phyloP scores from a whole-genome alignment of 139 green algal genomes.

The Volvox africanus region DNA sequence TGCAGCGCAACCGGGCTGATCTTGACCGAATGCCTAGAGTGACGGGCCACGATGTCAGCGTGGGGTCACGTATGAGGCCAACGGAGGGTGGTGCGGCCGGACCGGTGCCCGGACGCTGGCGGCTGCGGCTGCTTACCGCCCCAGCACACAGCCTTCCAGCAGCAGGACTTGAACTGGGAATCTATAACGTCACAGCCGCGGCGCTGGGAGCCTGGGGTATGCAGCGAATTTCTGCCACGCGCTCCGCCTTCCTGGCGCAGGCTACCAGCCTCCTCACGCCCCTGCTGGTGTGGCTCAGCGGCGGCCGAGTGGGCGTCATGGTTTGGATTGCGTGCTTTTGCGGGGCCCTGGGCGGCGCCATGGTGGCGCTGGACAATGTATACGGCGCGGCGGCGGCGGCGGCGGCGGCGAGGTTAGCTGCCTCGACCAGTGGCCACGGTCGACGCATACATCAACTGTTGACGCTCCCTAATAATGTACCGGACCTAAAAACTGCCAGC shows the following conservation, averaged over 20 bases:
- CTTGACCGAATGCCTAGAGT: background rate
- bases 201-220: conserved; percentile 33
- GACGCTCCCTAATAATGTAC: no score
- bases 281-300: conserved; percentile 19
- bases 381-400: background rate
- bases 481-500: background rate
- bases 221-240: conserved; percentile 39
- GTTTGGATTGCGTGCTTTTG: conserved; percentile 35
- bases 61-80: no score
- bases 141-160: background rate
- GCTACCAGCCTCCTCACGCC: conserved; percentile 44
- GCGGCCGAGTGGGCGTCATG: background rate
- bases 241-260: conserved; percentile 37
- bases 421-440: background rate
- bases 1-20: background rate
- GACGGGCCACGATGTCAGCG: background rate
- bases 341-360: conserved; percentile 1
- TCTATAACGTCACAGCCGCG: conserved; percentile 18
- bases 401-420: background rate
- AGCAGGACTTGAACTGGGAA: conserved; percentile 27
- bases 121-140: background rate
- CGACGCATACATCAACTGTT: background rate
- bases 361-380: conserved; percentile 37
- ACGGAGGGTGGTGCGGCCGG: background rate
- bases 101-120: background rate